Base-by-base conservation (phyloP, 108 stramenopile genomes). In the Tribonema minus region DNA sequence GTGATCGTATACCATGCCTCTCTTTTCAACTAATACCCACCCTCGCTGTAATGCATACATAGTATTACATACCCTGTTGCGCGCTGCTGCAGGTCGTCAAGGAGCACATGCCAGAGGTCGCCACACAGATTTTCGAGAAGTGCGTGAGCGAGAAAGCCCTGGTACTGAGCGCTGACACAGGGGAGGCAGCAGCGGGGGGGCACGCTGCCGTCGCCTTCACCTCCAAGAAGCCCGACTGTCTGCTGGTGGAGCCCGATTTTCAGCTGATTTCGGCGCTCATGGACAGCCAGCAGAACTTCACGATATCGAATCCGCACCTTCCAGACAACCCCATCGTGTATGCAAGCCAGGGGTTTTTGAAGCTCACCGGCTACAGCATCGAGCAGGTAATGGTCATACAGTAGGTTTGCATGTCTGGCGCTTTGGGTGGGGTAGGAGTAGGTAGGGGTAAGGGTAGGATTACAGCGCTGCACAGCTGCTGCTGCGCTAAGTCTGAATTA, bases 301-400 rank as follows among this genome's bases (percentile, higher is more conserved):
- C n/a, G 46, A 41, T 86, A 41, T 93, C 95, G 4, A 95, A 98
- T 82, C 95, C 97, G 25, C 88, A 92, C 31, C 88, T 96, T 27
- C 95, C 97, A 7, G 97, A 98, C 76, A 98, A 96, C 80, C 97
- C 86, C 28, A 86, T 86, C 40, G 82, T 86, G n/a, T 86, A 85
- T 54, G 85, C 85, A 36, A 80, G 77, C 37, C 36, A 23, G 25
- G 85, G 85, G 28, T 86, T 86, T 54, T 73, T 84, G 41, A 38
- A 60, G 7, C 76, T 86, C 62, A 86, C 85, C 25, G 85, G 85
- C 26, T 86, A 86, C 76, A 67, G 75, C 2, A 80, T 85, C 27
- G 80, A 84, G 28, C 92, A 96, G 78, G n/a, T n/a, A n/a, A n/a
- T n/a, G n/a, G n/a, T n/a, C n/a, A n/a, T n/a, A n/a, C n/a, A n/a